Evolutionary conservation across 1,284 basidiomycete species (phyloP).

Genomic region (Thecaphora thlaspeos): DNA sequence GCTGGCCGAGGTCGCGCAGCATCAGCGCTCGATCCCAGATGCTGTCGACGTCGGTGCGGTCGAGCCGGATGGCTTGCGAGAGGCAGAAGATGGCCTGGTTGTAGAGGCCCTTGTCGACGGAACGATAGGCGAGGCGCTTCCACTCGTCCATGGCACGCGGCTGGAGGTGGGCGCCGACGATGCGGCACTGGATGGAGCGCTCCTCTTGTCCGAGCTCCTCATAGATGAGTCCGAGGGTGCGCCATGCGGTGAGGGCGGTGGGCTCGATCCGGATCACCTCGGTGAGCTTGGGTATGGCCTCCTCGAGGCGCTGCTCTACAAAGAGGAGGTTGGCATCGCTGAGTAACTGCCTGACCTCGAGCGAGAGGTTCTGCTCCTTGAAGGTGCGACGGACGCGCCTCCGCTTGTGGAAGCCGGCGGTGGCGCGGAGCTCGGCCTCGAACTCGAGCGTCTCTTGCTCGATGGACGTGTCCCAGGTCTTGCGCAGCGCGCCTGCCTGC

Average conservation of each 20-base stretch:
- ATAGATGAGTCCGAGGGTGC: conserved; percentile 77
- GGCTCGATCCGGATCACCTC: conserved; percentile 94
- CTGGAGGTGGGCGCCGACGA: conserved; percentile 84
- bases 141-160: conserved; percentile 78
- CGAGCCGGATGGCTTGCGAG: conserved; percentile 75
- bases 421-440: conserved; percentile 46
- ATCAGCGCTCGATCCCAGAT: conserved; percentile 87
- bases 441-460: conserved; percentile 47
- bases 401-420: conserved; percentile 40
- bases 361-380: conserved; percentile 63
- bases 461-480: conserved; percentile 45
- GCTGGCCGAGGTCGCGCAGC: conserved; percentile 72
- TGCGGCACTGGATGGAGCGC: conserved; percentile 76
- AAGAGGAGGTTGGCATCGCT: conserved; percentile 86
- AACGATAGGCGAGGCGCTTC: conserved; percentile 67
- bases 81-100: conserved; percentile 91
- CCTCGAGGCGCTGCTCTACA: conserved; percentile 69
- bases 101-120: conserved; percentile 69
- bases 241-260: conserved; percentile 78
- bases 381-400: conserved; percentile 14
- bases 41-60: conserved; percentile 77
- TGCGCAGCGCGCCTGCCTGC: conserved; percentile 19
- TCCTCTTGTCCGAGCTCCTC: conserved; percentile 69
- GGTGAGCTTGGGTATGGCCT: conserved; percentile 77
- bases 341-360: conserved; percentile 76